phyloP scores from a whole-genome alignment of 2,329 filamentous ascomycete species.

The Paracorniculantispora psalliotae region DNA sequence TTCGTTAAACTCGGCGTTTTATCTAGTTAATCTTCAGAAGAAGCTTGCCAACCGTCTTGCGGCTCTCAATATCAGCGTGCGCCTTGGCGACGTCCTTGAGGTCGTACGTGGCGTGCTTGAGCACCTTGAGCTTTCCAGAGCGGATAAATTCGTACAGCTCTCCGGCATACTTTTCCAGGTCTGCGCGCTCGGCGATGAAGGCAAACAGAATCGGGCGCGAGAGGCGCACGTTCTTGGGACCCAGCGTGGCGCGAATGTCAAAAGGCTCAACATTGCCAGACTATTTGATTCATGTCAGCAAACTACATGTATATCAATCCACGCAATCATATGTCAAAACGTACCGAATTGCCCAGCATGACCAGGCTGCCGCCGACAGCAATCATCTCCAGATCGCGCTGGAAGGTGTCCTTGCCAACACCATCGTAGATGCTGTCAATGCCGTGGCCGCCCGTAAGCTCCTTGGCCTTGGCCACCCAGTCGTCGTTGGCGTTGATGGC shows the following conservation, averaged over 20 bases:
- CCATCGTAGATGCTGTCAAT: slow-evolving; percentile 78
- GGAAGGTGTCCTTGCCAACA: slow-evolving; percentile 81
- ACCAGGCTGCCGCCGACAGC: slow-evolving; percentile 73
- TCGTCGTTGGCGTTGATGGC: slow-evolving; percentile 64
- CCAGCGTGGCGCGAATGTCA: slow-evolving; percentile 46
- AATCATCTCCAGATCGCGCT: slow-evolving; percentile 67
- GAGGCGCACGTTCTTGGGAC: slow-evolving; percentile 71
- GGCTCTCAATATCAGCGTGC: slow-evolving; percentile 72
- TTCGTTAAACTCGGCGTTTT: too few species aligned
- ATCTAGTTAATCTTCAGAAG: slow-evolving; percentile 58
- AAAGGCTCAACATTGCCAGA: slow-evolving; percentile 71
- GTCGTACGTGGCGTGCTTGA: slow-evolving; percentile 72
- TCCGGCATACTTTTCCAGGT: slow-evolving; percentile 63
- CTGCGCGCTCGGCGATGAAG: slow-evolving; percentile 65
- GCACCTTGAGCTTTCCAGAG: slow-evolving; percentile 64
- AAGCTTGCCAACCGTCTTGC: slow-evolving; percentile 81
- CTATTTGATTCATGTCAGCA: slow-evolving; percentile 24
- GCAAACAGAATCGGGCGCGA: slow-evolving; percentile 68
- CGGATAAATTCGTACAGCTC: slow-evolving; percentile 71
- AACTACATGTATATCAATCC: neutral
- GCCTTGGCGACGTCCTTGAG: slow-evolving; percentile 67
- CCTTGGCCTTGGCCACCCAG: slow-evolving; percentile 54
- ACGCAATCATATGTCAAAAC: slow-evolving; percentile 23
- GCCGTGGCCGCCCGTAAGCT: slow-evolving; percentile 68
- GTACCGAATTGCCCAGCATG: slow-evolving; percentile 74